Evolutionary conservation across 176 grass and related monocot genomes (phyloP).

Genomic region (Phragmites australis): DNA sequence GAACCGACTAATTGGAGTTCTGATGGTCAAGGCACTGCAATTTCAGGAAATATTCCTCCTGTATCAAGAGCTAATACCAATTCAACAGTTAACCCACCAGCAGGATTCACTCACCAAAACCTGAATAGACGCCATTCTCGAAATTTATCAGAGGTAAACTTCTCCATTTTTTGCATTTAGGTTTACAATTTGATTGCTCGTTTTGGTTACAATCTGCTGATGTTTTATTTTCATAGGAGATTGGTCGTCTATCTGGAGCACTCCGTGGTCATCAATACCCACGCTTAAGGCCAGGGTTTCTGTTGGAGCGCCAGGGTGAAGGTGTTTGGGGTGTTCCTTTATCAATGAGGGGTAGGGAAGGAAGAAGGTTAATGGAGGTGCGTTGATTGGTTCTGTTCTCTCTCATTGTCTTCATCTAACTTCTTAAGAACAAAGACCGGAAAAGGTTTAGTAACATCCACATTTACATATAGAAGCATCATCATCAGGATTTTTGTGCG

Average conservation of each 20-base stretch:
- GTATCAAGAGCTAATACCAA: constrained; percentile 43
- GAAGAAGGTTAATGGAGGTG: constrained; percentile 68
- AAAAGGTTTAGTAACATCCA: not conserved
- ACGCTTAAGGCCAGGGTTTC: constrained; percentile 52
- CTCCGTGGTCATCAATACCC: constrained; percentile 43
- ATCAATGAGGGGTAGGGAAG: constrained; percentile 60
- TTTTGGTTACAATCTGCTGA: not conserved
- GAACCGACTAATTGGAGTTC: constrained; percentile 51
- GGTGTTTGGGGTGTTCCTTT: constrained; percentile 59
- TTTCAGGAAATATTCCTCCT: constrained; percentile 50
- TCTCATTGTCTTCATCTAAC: not conserved
- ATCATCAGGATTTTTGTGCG: not conserved
- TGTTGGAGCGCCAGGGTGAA: constrained; percentile 60
- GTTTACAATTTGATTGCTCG: not conserved
- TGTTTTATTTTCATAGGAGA: constrained; percentile 39
- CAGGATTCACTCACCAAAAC: constrained; percentile 46
- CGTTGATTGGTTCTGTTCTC: not conserved
- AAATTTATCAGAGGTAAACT: constrained; percentile 45
- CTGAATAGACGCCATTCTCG: constrained; percentile 44
- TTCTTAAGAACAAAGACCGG: not conserved
- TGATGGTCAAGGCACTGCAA: constrained; percentile 33
- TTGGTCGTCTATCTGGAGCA: constrained; percentile 57
- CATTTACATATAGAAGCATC: not conserved
- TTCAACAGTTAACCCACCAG: constrained; percentile 45
- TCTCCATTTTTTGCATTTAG: not conserved